Evolutionary conservation across 352 stramenopile species (phyloP), one percentile per base, ranked within the genome.

Genomic region (Pythium sp.): DNA sequence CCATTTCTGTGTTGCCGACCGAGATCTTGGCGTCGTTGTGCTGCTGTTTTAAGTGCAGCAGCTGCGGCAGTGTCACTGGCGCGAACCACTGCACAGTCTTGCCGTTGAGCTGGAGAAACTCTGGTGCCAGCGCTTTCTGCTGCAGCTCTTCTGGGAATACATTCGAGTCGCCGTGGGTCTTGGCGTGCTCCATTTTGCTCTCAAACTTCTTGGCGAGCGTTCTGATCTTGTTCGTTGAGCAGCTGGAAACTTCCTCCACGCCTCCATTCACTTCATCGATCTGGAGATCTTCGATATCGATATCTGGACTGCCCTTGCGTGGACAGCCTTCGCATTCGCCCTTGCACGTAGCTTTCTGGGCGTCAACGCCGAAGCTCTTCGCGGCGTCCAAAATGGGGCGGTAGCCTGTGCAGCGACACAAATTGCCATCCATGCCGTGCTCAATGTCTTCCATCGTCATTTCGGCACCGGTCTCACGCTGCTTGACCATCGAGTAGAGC

Each of bases 1-100:
- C 95, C 79, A 99, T 97, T 80, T 99, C 95, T 0, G 95, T 98
- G 73, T 99, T 99, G 22, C 97, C 97, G 41, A 98, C 93, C 30
- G 97, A 94, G 72, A 99, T 96, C 76, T 98, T 98, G 6, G 87
- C 81, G 28, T 90, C 72, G 1, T 80, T 82, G 67, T 95, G 84
- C 67, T 92, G 72, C 15, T 79, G 74, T 74, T 98, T 97, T 2
- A 98, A 71, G 41, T 81, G 68, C 2, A 99, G 78, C 51, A 99
- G 68, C 69, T 98, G 90, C 0, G 78, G 57, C 18, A 99, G 76
- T 14, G 92, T 97, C 56, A 89, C 89, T 0, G 97, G 97, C 28
- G 94, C 91, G 65, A 98, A 97, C 97, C 97, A 99, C 8, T 93
- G 92, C 46, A 97, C 75, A 8, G 76, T 71, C 30, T 84, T 76